Evolutionary conservation across 2,329 filamentous ascomycete genomes (phyloP), one percentile per base, ranked within the genome.

Genomic region (Pochonia chlamydosporia): DNA sequence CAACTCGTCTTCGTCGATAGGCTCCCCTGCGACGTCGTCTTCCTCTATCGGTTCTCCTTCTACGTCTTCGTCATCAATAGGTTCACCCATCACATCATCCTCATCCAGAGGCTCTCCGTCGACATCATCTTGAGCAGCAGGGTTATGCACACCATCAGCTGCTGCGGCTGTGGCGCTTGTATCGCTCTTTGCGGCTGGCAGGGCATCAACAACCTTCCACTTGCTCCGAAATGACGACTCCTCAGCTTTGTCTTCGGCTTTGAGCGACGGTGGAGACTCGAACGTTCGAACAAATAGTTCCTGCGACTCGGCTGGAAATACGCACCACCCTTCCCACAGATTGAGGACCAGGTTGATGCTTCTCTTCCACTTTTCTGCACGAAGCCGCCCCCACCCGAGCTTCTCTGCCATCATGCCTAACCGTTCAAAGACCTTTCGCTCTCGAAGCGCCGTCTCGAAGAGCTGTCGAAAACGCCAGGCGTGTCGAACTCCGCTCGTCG

Each of bases 381-480:
- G 84, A 52, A 96, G 70, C 1, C 87, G 81, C 9, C 91, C 91
- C 89, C 90, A 95, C 39, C 76, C 75, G 20, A 87, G 69, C 46
- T 80, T 82, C 56, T 85, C 83, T 7, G 89, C 82, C 50, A 95
- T 76, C 47, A 78, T 70, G 1, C 90, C 90, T 3, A 96, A 75
- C 39, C 78, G 75, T 58, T 87, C 85, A 58, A 96, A 95, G 1
- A 84, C 81, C 48, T 81, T 79, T 47, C 82, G 79, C 8, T 78
- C 69, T 25, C 80, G 81, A 21, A 96, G 72, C 1, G 85, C 81
- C 1, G 74, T 72, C 62, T 95, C 89, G 52, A 96, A 89, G 3
- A 92, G 75, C 54, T 87, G 82, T 20, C 90, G 77, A 60, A 90
- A 96, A 45, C 89, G 84, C 88, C 90, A 96, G 3, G 88, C 87